Percentiles rank a stretch among this genome's conserved stretches.
Evolutionary conservation across 345 rosid genomes (phyloP).

Genomic region (Hypericum androsaemum): DNA sequence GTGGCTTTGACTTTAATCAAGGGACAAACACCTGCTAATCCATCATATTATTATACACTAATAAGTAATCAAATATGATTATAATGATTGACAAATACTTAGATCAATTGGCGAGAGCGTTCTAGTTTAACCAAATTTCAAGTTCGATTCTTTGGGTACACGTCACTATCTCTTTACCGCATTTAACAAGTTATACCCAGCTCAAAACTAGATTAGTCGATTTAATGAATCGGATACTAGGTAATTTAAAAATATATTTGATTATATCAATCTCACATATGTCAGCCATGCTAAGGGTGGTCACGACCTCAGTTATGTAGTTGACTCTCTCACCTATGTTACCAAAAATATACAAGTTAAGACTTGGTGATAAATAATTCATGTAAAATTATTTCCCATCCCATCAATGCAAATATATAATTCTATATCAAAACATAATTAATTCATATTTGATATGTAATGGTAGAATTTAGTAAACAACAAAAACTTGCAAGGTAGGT

Average conservation of each 20-base stretch:
- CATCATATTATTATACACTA: too few relatives aligned
- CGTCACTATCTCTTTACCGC: too few relatives aligned
- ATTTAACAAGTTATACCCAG: too few relatives aligned
- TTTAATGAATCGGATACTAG: too few relatives aligned
- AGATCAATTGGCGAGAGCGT: slow-evolving; percentile 10
- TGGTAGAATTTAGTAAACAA: slow-evolving; percentile 9
- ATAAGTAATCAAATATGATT: not conserved
- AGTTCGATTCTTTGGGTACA: too few relatives aligned
- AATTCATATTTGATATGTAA: too few relatives aligned
- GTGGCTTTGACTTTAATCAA: slow-evolving; percentile 16
- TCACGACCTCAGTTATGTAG: too few relatives aligned
- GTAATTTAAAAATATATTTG: too few relatives aligned
- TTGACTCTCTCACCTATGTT: not conserved
- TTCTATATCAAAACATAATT: too few relatives aligned
- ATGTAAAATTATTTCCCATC: slow-evolving; percentile 7
- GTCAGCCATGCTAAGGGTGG: slow-evolving; percentile 30
- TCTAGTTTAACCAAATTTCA: too few relatives aligned
- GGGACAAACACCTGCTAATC: not conserved
- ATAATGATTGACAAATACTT: too few relatives aligned
- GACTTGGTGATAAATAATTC: slow-evolving; percentile 2
- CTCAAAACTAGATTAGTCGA: too few relatives aligned
- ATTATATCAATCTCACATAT: slow-evolving; percentile 11
- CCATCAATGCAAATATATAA: not conserved
- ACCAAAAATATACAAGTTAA: not conserved
- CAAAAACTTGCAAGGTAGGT: slow-evolving; percentile 20